Evolutionary conservation across 2,329 filamentous ascomycete genomes (phyloP).

Genomic region (Aureobasidium melanogenum): DNA sequence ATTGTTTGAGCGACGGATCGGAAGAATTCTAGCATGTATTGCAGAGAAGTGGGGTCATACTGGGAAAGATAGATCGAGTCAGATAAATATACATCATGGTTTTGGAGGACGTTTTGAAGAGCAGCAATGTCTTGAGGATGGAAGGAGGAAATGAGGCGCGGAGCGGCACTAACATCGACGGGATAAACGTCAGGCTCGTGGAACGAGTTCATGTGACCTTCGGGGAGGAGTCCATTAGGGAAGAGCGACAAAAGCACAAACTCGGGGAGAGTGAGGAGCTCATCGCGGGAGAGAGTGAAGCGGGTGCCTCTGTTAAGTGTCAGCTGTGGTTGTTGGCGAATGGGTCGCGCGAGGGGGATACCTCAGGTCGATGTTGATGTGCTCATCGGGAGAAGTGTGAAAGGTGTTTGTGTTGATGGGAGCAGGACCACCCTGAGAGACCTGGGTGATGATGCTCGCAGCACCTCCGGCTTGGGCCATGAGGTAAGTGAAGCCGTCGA

Average conservation of each 20-base stretch:
- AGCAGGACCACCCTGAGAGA: conserved; percentile 80
- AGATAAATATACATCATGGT: conserved; percentile 45
- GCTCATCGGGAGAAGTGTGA: conserved; percentile 82
- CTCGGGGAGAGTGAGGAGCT: conserved; percentile 89
- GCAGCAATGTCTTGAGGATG: conserved; percentile 26
- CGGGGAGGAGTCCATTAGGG: conserved; percentile 93
- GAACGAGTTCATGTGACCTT: conserved; percentile 90
- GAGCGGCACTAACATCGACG: conserved; percentile 70
- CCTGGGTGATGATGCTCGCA: conserved; percentile 98
- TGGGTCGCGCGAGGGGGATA: conserved; percentile 36
- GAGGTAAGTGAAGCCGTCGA: conserved; percentile 87
- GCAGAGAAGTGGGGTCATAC: conserved; percentile 93
- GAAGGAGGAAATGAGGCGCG: conserved; percentile 24
- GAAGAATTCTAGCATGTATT: conserved; percentile 99
- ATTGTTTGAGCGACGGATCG: conserved; percentile 95
- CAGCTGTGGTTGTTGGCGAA: conserved; percentile 10
- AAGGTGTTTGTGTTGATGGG: conserved; percentile 85
- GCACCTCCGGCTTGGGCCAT: conserved; percentile 97
- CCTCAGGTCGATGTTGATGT: conserved; percentile 90
- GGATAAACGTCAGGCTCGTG: conserved; percentile 90
- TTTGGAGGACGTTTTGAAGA: conserved; percentile 32
- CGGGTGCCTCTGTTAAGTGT: conserved; percentile 63
- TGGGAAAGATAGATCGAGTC: conserved; percentile 49
- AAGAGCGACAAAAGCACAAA: conserved; percentile 97
- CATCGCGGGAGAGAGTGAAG: conserved; percentile 89